phyloP scores from a whole-genome alignment of 73 alveolate species.

The Effrenium voratum region DNA sequence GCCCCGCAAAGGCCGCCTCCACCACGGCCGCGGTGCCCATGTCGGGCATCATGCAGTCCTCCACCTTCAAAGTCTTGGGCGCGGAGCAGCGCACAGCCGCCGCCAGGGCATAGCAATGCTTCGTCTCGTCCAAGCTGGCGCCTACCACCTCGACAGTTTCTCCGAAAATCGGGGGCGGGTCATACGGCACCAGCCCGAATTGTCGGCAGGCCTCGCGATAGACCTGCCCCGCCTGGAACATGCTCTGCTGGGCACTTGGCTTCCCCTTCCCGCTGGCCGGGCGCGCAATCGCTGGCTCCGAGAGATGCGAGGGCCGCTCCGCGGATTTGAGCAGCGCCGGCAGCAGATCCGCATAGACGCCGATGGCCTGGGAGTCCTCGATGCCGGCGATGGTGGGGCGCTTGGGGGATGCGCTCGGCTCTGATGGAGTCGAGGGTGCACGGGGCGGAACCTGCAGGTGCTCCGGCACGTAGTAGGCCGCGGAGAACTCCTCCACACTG shows the following conservation, averaged over 20 bases:
- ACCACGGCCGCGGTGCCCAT: conserved; percentile 48
- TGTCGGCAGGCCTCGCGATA: conserved; percentile 32
- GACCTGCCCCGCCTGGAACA: conserved; percentile 45
- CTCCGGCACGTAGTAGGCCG: background rate
- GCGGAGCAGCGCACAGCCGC: conserved; percentile 28
- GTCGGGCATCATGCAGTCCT: conserved; percentile 45
- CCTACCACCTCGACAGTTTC: conserved; percentile 24
- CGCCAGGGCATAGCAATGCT: conserved; percentile 46
- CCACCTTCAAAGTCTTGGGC: conserved; percentile 10
- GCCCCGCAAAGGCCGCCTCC: conserved; percentile 30
- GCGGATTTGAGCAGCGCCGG: background rate
- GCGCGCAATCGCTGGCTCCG: background rate
- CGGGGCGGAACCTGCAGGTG: background rate
- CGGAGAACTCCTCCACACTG: too few relatives aligned
- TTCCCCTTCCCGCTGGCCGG: background rate
- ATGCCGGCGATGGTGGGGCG: conserved; percentile 72
- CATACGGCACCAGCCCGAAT: background rate
- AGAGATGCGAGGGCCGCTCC: background rate
- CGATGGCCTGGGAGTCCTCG: background rate
- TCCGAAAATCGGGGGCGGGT: conserved; percentile 46
- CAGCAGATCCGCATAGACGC: background rate
- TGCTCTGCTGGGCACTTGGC: background rate
- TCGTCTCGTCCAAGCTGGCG: conserved; percentile 51
- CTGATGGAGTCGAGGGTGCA: background rate
- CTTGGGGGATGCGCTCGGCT: conserved; percentile 3